Base-by-base conservation (phyloP, 1,284 basidiomycete genomes). In the Microbotryum intermedium region DNA sequence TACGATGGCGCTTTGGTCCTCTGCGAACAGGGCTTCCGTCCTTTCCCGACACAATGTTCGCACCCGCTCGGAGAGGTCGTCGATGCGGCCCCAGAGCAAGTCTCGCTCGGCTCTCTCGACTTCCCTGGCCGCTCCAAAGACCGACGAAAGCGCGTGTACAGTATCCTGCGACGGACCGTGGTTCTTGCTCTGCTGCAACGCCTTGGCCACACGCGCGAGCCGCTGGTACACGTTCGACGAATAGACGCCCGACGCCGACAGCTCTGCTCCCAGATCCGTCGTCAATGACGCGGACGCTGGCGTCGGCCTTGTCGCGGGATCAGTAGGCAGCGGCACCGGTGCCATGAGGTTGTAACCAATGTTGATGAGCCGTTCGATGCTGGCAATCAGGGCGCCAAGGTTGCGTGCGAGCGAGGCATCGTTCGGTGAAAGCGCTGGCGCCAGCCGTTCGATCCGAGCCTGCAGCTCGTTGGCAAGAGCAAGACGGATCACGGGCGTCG, bases 71-170 rank as follows among this genome's bases (percentile, higher is more conserved):
- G 90, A 80, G 58, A 87, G 81, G 58, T 82, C 79, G 67, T 88
- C 86, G 34, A 90, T 83, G 42, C 80, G 77, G 5, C 80, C 77
- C 88, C 88, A 90, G 1, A 90, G 76, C 20, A 89, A 76, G 2
- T 84, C 80, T 2, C 79, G 75, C 70, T 87, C 83, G 4, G 70
- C 70, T 20, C 58, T 55, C 52, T 69, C 67, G 9, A 72, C 70
- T 43, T 67, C 62, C 44, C 62, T 47, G 16, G 53, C 62, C 1
- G 55, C 59, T 18, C 65, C 62, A 2, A 62, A 50, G 2, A 67
- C 56, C 4, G 26, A 25, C 2, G 34, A 39, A 39, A 39, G 34
- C 11, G 34, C 34, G 34, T 39, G 34, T 39, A 57, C 57, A 11
- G 56, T 52, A 23, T 59, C 46, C 9, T 57, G 50, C 16, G 25